Conservation (phyloP, 768 basidiomycete species). For the Kondoa subrosea region DNA sequence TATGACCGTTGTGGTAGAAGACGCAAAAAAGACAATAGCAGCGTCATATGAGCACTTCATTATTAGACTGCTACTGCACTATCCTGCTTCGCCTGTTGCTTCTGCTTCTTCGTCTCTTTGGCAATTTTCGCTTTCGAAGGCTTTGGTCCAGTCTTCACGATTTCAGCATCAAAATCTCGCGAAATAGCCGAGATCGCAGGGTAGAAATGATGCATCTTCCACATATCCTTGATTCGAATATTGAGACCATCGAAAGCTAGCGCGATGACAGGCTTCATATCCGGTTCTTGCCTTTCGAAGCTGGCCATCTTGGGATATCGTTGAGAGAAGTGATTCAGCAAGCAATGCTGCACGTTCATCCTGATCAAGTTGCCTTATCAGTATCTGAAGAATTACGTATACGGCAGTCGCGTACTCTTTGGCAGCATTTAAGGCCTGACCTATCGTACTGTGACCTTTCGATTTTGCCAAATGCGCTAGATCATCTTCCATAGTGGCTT, state of each 20-base stretch:
- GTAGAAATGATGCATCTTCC: slow-evolving; percentile 65
- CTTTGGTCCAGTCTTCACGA: neutral
- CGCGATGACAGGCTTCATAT: slow-evolving; percentile 40
- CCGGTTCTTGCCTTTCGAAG: slow-evolving; percentile 30
- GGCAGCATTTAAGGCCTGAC: slow-evolving; percentile 68
- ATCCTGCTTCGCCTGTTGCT: neutral
- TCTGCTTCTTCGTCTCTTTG: neutral
- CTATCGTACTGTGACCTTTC: slow-evolving; percentile 64
- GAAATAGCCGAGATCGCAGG: slow-evolving; percentile 45
- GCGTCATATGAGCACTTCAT: no score
- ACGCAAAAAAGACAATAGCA: no score
- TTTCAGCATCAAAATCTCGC: slow-evolving; percentile 27
- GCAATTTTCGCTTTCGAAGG: neutral
- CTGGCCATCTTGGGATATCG: slow-evolving; percentile 77
- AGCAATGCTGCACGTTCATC: slow-evolving; percentile 65
- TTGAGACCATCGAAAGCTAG: slow-evolving; percentile 68
- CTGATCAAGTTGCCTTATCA: slow-evolving; percentile 33
- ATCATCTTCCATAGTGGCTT: slow-evolving; percentile 80
- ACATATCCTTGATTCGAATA: slow-evolving; percentile 58
- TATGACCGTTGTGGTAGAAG: no score
- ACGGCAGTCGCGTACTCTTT: slow-evolving; percentile 39
- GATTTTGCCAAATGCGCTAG: slow-evolving; percentile 40
- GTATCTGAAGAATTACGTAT: neutral
- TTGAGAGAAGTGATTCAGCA: slow-evolving; percentile 92
- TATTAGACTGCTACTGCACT: neutral